Evolutionary conservation across 768 basidiomycete species (phyloP).

Genomic region (Hemileccinum impolitum): DNA sequence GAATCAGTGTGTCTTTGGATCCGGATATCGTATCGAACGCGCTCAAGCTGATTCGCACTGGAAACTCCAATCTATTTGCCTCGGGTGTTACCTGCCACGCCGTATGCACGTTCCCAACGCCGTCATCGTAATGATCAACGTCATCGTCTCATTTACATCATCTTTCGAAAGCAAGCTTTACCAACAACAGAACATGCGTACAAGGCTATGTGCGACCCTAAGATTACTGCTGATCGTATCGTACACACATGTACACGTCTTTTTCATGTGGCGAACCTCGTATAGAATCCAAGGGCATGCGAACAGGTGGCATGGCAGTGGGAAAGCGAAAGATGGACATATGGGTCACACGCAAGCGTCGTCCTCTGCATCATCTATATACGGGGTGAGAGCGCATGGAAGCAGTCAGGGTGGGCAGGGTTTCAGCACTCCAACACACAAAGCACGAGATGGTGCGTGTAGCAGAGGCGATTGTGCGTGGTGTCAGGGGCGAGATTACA

Average conservation of each 20-base stretch:
- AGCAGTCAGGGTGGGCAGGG: background rate
- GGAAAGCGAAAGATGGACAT: slow-evolving; percentile 21
- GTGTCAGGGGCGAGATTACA: slow-evolving; percentile 13
- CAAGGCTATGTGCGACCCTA: background rate
- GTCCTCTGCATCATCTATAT: slow-evolving; percentile 21
- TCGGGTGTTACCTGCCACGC: slow-evolving; percentile 5
- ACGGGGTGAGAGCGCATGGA: slow-evolving; percentile 10
- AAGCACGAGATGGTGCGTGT: slow-evolving; percentile 7
- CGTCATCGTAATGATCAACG: background rate
- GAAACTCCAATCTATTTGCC: background rate
- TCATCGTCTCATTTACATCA: slow-evolving; percentile 11
- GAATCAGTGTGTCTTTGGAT: background rate
- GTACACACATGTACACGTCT: slow-evolving; percentile 28
- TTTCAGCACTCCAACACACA: slow-evolving; percentile 1
- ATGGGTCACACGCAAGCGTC: slow-evolving; percentile 14
- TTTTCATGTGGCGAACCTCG: slow-evolving; percentile 11
- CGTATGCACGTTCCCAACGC: background rate
- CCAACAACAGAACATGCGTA: slow-evolving; percentile 1
- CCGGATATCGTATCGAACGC: too few relatives aligned
- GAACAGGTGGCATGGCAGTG: slow-evolving; percentile 11
- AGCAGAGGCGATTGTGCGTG: slow-evolving; percentile 11
- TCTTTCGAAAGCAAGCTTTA: background rate
- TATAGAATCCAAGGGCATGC: slow-evolving; percentile 18
- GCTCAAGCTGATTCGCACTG: too few relatives aligned
- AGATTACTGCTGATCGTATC: slow-evolving; percentile 22